Evolutionary conservation across 2,329 filamentous ascomycete species (phyloP), one percentile per base, ranked within the genome.

Genomic region (Fusarium sororula): DNA sequence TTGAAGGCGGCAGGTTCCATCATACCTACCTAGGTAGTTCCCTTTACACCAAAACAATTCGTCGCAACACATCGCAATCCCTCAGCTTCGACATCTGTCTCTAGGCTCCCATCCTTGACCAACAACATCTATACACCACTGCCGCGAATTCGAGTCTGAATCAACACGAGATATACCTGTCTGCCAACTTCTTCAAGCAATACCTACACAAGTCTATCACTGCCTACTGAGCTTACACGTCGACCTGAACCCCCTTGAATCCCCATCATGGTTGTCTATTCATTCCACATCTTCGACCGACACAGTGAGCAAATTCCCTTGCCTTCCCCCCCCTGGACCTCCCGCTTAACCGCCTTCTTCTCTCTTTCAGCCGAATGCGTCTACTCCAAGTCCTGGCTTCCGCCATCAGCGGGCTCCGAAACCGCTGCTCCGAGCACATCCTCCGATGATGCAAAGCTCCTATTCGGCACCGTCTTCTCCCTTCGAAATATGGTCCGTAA

Each of bases 221-320:
- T 18, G n/a, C 20, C 45, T 22, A 14, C 17, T 24, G 17, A 18
- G 39, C 28, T 53, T 63, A 30, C 32, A 54, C 56, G 35, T 63
- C 35, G 28, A 53, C 54, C n/a, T 32, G 17, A 65, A 47, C 30
- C 58, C 68, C 69, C 56, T 66, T 64, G 53, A 48, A 59, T 48
- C 68, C 47, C 76, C 82, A 86, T 78, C 81, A 98, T 99, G 96
- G 92, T 93, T 70, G 93, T 98, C 83, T 98, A 97, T 85, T 95
- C 95, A 68, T 98, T 99, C 85, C 98, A 98, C 88, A 98, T 99
- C 81, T 99, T 99, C 83, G 96, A 99, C 85, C 93, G 96, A 75
- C 96, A 99, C 85, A 98, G 96, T 98, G 88, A 81, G 90, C 80
- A 81, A 89, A 24, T 41, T 38, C 44, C 44, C 54, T 50, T 45